Conservation (phyloP, 257 asterid genomes). For the Gardenia jasminoides region DNA sequence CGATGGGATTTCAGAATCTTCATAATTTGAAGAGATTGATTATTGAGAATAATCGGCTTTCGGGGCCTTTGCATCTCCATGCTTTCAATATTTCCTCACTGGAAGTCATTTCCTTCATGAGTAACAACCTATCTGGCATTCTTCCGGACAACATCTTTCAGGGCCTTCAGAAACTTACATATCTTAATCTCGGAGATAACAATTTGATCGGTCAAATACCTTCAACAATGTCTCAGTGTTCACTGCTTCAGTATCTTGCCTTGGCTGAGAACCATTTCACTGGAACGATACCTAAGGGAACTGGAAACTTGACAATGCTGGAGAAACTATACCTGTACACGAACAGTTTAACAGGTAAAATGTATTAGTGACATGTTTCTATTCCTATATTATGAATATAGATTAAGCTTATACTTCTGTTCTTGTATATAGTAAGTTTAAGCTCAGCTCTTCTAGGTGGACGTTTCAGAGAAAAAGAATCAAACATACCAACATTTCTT, state of each 20-base stretch:
- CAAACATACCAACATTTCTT: no score
- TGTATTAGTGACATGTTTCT: no score
- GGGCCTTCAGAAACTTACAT: background rate
- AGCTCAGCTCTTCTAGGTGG: no score
- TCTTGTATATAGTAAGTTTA: no score
- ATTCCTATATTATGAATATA: no score
- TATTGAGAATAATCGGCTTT: slow-evolving; percentile 6
- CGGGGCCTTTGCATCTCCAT: background rate
- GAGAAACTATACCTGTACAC: background rate
- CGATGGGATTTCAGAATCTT: slow-evolving; percentile 7
- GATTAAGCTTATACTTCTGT: no score
- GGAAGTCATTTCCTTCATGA: background rate
- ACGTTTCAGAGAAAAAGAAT: no score
- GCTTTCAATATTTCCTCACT: slow-evolving; percentile 5
- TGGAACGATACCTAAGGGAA: slow-evolving; percentile 1
- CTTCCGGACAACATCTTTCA: slow-evolving; percentile 6
- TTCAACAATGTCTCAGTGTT: background rate
- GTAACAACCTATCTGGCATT: background rate
- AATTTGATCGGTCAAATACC: background rate
- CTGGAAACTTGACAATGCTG: background rate
- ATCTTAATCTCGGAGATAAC: background rate
- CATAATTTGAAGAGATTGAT: background rate
- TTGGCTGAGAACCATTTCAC: background rate
- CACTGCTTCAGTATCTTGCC: background rate
- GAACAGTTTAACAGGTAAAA: background rate